Evolutionary conservation across 768 basidiomycete genomes (phyloP).

Genomic region (Lactifluus piperatus): DNA sequence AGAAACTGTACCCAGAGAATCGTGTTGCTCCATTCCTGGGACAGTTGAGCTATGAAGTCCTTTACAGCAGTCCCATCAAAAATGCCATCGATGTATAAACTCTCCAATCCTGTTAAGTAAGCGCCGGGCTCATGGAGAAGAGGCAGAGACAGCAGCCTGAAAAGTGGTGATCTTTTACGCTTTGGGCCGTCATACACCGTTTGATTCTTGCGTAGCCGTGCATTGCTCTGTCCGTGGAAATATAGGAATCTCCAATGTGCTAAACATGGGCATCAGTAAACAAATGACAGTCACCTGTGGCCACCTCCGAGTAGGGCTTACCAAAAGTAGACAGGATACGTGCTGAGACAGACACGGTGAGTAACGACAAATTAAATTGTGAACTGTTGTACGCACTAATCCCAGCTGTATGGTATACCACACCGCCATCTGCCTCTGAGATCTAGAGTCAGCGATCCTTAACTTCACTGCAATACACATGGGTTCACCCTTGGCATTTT

Average conservation of each 20-base stretch:
- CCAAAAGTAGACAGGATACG: constrained; percentile 10
- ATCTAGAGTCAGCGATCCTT: not conserved
- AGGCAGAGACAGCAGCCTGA: constrained; percentile 3
- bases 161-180: not conserved
- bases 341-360: not conserved
- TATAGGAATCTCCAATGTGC: constrained; percentile 15
- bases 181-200: not conserved
- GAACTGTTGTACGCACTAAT: not conserved
- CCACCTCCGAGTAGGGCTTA: not conserved
- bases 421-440: not conserved
- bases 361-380: too few relatives aligned
- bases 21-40: not conserved
- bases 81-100: constrained; percentile 1
- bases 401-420: not conserved
- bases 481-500: constrained; percentile 2
- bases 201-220: constrained; percentile 1
- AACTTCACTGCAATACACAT: not conserved
- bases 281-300: not conserved
- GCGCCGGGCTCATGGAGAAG: constrained; percentile 12
- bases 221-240: constrained; percentile 8
- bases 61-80: constrained; percentile 7
- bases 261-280: not conserved
- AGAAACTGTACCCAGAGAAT: constrained; percentile 6
- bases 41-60: not conserved
- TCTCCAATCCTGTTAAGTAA: constrained; percentile 4